Base-by-base conservation (phyloP, 108 stramenopile genomes). In the Fistulifera pelliculosa region DNA sequence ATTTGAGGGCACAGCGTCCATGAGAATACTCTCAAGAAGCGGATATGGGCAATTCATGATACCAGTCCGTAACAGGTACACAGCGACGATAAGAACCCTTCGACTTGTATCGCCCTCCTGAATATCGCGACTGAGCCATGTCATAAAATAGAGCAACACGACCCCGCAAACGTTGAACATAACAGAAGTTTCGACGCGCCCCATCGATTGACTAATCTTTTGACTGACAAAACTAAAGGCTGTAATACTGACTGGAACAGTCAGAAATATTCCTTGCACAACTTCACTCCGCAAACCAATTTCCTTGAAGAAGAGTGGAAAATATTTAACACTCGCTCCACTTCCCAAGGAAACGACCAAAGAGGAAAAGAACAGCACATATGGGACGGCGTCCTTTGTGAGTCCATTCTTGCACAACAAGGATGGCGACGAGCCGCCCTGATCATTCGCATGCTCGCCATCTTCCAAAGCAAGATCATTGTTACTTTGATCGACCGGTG, bases 291-390 rank as follows among this genome's bases (percentile, higher is more conserved):
- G 39, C 65, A 91, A 56, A 16, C 77, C 75, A 22, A 85, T 55
- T 28, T 76, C 68, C 35, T 77, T 76, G 73, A 87, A 91, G 62
- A 85, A 91, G 12, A 91, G 58, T 11, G 90, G 85, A 56, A 91
- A 91, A 72, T 70, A 91, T 42, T 83, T 84, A 38, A 91, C 69
- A 4, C 76, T 81, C 79, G 82, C 82, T 16, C 90, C 90, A n/a
- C 66, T 62, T 16, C 81, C 85, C 13, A 85, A 21, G 12, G 76
- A 61, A 24, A 70, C 39, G 16, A 86, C 68, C 16, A 83, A 39
- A n/a, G 52, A 71, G 13, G 54, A 52, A 5, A 58, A 25, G 35
- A 75, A 71, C 10, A 80, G 47, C 42, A 80, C 66, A 52, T 80
- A 79, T 10, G 78, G 78, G 40, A 79, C 70, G 0, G 55, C 35